Conservation (phyloP, 768 basidiomycete species). For the Collybiopsis confluens region DNA sequence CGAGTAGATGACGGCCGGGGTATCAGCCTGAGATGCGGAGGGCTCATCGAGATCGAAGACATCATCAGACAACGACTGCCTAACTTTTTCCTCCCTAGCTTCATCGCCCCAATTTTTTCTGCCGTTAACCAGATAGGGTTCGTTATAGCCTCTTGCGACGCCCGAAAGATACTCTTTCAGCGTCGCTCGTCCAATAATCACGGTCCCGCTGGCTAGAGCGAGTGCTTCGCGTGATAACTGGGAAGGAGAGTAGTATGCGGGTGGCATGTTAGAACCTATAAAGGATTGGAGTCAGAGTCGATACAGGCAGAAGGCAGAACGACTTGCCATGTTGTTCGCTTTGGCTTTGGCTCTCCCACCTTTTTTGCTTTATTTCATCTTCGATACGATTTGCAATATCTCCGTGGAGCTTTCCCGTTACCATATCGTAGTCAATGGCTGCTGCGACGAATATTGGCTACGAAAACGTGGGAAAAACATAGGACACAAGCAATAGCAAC, state of each 20-base stretch:
- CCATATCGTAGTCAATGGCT: conserved; percentile 86
- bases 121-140: conserved; percentile 19
- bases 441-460: conserved; percentile 94
- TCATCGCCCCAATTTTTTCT: conserved; percentile 43
- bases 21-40: conserved; percentile 7
- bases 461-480: conserved; percentile 7
- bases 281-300: no score
- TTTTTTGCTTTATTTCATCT: conserved; percentile 64
- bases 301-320: no score
- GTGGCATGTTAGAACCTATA: conserved; percentile 61
- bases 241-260: conserved; percentile 44
- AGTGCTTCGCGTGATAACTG: conserved; percentile 40
- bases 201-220: conserved; percentile 76
- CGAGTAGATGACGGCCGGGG: conserved; percentile 19
- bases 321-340: no score
- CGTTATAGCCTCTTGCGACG: conserved; percentile 79
- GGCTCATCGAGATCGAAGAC: conserved; percentile 68
- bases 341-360: conserved; percentile 65
- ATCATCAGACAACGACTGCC: conserved; percentile 67
- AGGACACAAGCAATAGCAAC: conserved; percentile 13
- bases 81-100: conserved; percentile 69
- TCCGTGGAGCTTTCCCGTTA: conserved; percentile 78
- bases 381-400: conserved; percentile 77
- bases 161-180: conserved; percentile 96
- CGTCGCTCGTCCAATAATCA: conserved; percentile 84